phyloP scores from a whole-genome alignment of 2,329 filamentous ascomycete species.

The Venturia nashicola region DNA sequence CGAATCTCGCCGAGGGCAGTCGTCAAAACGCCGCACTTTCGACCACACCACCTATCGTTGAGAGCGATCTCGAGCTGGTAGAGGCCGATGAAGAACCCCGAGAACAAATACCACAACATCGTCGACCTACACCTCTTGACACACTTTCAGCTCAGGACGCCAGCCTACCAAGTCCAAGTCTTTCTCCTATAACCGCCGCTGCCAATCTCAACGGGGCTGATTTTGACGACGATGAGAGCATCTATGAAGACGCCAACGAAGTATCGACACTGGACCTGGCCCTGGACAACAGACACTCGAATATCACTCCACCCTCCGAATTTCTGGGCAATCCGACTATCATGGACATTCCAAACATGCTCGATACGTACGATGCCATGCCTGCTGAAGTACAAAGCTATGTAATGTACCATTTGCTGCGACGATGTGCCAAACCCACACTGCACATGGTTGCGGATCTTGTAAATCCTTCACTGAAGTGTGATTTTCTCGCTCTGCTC shows the following conservation, averaged over 20 bases:
- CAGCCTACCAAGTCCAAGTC: slow-evolving; percentile 83
- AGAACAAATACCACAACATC: slow-evolving; percentile 6
- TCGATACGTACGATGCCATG: slow-evolving; percentile 85
- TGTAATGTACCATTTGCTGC: slow-evolving; percentile 91
- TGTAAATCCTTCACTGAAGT: slow-evolving; percentile 89
- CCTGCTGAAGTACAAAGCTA: slow-evolving; percentile 87
- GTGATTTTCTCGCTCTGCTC: slow-evolving; percentile 76
- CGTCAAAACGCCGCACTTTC: neutral
- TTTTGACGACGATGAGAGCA: slow-evolving; percentile 16
- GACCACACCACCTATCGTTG: slow-evolving; percentile 52
- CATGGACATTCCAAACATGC: slow-evolving; percentile 71
- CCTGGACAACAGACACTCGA: slow-evolving; percentile 2
- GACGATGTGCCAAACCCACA: slow-evolving; percentile 76
- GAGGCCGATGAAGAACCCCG: slow-evolving; percentile 27
- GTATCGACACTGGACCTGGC: slow-evolving; percentile 24
- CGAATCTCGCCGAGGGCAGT: neutral
- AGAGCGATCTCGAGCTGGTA: slow-evolving; percentile 54
- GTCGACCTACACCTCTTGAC: slow-evolving; percentile 44
- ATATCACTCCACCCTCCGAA: neutral
- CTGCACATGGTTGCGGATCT: slow-evolving; percentile 80
- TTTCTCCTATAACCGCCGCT: slow-evolving; percentile 80
- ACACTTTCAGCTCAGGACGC: slow-evolving; percentile 70
- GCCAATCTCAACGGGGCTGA: slow-evolving; percentile 32
- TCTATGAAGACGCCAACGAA: slow-evolving; percentile 19
- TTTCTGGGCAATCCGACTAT: slow-evolving; percentile 28